Evolutionary conservation across 2,329 filamentous ascomycete species (phyloP).

Genomic region (Colletotrichum eleusines): DNA sequence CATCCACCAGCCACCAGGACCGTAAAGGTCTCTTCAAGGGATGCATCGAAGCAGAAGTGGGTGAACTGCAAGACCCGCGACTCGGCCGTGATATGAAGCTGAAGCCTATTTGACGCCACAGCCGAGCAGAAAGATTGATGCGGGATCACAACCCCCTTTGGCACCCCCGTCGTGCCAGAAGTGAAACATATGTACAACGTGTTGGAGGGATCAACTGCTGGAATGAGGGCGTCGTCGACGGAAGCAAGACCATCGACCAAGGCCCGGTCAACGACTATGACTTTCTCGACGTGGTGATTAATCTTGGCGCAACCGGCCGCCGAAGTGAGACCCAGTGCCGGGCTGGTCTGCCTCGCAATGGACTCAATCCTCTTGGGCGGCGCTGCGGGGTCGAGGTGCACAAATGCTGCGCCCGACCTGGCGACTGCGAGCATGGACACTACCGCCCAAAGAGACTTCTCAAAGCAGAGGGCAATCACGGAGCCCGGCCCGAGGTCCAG

Average conservation of each 20-base stretch:
- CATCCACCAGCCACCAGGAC: slow-evolving; percentile 63
- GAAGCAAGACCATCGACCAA: background rate
- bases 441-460: slow-evolving; percentile 47
- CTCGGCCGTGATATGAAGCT: slow-evolving; percentile 25
- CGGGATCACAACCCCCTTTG: slow-evolving; percentile 61
- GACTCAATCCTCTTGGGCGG: slow-evolving; percentile 21
- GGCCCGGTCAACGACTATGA: slow-evolving; percentile 7
- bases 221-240: background rate
- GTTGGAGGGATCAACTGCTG: background rate
- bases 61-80: slow-evolving; percentile 57
- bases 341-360: slow-evolving; percentile 21
- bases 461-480: slow-evolving; percentile 47
- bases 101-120: slow-evolving; percentile 8
- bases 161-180: slow-evolving; percentile 64
- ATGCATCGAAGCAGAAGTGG: slow-evolving; percentile 65
- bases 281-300: background rate
- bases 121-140: slow-evolving; percentile 47
- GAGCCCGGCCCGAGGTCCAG: slow-evolving; percentile 42
- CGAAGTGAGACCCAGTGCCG: slow-evolving; percentile 18
- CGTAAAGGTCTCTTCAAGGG: slow-evolving; percentile 64
- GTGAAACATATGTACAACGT: slow-evolving; percentile 61
- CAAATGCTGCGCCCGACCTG: slow-evolving; percentile 50
- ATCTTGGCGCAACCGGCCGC: slow-evolving; percentile 12
- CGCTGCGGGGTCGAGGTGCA: slow-evolving; percentile 46
- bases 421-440: slow-evolving; percentile 49